Conservation (phyloP, 805 yeast genomes). For the Saturnispora sekii region DNA sequence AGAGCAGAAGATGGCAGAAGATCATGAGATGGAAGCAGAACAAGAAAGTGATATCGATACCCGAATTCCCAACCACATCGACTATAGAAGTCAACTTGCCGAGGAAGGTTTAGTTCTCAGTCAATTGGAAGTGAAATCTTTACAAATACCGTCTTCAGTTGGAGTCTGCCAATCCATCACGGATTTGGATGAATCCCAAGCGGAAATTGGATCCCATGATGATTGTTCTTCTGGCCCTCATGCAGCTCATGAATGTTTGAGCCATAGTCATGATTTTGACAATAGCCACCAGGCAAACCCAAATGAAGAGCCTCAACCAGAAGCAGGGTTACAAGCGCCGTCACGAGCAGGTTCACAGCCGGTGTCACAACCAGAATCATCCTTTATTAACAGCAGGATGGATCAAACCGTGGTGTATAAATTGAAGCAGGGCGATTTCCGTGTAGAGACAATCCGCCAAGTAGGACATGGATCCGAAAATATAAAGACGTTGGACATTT, state of each 20-base stretch:
- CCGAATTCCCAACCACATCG: too few relatives aligned
- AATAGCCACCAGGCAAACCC: too few relatives aligned
- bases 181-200: too few relatives aligned
- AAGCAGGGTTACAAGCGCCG: too few relatives aligned
- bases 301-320: too few relatives aligned
- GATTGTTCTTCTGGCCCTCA: too few relatives aligned
- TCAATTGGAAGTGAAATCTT: neutral
- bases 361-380: neutral
- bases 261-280: too few relatives aligned
- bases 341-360: too few relatives aligned
- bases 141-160: neutral
- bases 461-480: neutral
- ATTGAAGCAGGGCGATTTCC: neutral
- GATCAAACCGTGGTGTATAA: slow-evolving; percentile 2
- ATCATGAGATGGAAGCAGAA: slow-evolving; percentile 6
- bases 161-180: too few relatives aligned
- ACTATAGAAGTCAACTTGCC: too few relatives aligned
- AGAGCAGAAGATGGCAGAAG: neutral
- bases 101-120: neutral
- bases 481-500: slow-evolving; percentile 25
- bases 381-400: neutral
- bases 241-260: too few relatives aligned
- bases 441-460: neutral
- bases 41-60: neutral
- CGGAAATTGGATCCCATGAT: too few relatives aligned